Conservation (phyloP, 768 basidiomycete species). For the Suillus luteus region DNA sequence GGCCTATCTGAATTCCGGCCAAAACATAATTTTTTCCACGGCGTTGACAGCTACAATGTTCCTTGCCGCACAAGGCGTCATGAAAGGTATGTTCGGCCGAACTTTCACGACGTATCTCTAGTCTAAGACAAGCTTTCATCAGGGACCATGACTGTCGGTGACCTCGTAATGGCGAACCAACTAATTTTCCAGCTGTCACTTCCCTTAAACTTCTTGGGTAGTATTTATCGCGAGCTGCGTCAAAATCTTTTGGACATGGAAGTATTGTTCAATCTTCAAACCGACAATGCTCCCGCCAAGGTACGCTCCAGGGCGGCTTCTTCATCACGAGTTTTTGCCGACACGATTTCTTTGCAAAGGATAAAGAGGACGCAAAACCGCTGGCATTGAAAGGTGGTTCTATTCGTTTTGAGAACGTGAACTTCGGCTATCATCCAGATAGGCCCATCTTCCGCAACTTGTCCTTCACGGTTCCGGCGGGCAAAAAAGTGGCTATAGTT, state of each 20-base stretch:
- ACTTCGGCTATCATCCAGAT: constrained; percentile 88
- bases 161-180: constrained; percentile 99
- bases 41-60: constrained; percentile 96
- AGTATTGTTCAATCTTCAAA: constrained; percentile 85
- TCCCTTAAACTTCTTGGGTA: constrained; percentile 95
- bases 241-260: constrained; percentile 99
- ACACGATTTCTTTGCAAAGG: constrained; percentile 43
- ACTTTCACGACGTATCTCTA: background rate
- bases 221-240: constrained; percentile 95
- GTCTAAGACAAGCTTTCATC: constrained; percentile 12
- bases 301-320: constrained; percentile 36
- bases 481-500: constrained; percentile 96
- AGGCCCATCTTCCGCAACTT: constrained; percentile 90
- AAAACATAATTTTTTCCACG: constrained; percentile 93
- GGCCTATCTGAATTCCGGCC: constrained; percentile 92
- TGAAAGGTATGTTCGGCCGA: constrained; percentile 63
- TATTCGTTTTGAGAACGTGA: constrained; percentile 91
- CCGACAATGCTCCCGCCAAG: constrained; percentile 71
- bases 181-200: constrained; percentile 96
- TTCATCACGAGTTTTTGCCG: constrained; percentile 1
- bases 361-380: constrained; percentile 66
- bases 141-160: constrained; percentile 98
- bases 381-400: constrained; percentile 77
- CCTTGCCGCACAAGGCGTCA: constrained; percentile 90
- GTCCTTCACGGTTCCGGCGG: constrained; percentile 90